A percentile compares a stretch with the other conserved stretches of the same genome.
Evolutionary conservation across 345 rosid genomes (phyloP).

Genomic region (Isatis tinctoria): DNA sequence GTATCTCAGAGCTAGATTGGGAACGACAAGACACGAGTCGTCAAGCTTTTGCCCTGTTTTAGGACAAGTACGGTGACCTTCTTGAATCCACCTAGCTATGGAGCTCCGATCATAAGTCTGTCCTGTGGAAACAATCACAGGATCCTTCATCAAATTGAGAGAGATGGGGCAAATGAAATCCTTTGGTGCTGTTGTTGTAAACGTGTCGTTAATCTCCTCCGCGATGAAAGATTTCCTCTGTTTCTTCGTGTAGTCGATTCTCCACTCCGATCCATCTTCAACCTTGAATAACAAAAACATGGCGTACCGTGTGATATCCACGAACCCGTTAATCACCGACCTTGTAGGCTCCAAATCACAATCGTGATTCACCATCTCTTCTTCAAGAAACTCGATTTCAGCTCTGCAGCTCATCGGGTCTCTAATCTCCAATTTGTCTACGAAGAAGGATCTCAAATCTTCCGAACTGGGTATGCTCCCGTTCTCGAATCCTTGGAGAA

Average conservation of each 20-base stretch:
- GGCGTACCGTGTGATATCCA: neutral
- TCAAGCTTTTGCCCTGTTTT: neutral
- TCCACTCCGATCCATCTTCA: neutral
- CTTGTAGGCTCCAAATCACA: neutral
- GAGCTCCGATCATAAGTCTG: neutral
- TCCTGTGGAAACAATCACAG: neutral
- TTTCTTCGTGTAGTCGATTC: neutral
- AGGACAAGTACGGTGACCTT: neutral
- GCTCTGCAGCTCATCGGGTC: neutral
- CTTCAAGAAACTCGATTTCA: neutral
- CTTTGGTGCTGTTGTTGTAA: neutral
- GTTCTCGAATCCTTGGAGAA: conserved; percentile 60
- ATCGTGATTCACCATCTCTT: neutral
- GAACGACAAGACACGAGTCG: neutral
- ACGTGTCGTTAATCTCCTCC: neutral
- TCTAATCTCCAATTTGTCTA: neutral
- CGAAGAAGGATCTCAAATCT: neutral
- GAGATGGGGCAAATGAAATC: neutral
- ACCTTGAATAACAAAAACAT: neutral
- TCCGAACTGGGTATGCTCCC: conserved; percentile 8
- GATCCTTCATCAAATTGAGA: neutral
- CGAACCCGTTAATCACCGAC: neutral
- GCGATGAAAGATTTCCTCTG: neutral
- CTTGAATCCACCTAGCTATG: neutral
- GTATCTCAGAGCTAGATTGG: neutral